These are phyloP conservation scores for Quercus cerris DNA, from an alignment of 306 rosid species.

Conservation along the genomic window DNA sequence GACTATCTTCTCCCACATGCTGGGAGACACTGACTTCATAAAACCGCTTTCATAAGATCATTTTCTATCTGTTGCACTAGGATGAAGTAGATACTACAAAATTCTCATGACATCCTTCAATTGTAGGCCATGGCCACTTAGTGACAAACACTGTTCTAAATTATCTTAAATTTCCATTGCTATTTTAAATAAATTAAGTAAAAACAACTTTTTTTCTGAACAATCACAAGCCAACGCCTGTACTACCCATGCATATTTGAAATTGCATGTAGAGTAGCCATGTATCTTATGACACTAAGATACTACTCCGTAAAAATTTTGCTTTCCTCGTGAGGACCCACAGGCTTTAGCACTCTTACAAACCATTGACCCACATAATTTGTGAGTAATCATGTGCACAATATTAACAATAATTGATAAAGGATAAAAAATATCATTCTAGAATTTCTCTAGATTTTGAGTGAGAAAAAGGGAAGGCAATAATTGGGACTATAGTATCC, in stretches of 20 bases:
- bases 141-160: too few relatives aligned
- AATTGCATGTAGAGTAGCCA: neutral
- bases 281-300: too few relatives aligned
- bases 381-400: too few relatives aligned
- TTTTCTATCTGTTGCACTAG: neutral
- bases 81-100: neutral
- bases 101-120: neutral
- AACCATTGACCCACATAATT: too few relatives aligned
- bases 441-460: neutral
- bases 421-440: neutral
- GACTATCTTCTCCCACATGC: too few relatives aligned
- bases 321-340: too few relatives aligned
- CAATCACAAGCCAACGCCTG: neutral
- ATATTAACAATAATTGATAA: too few relatives aligned
- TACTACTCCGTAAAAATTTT: too few relatives aligned
- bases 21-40: too few relatives aligned
- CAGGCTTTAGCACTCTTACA: too few relatives aligned
- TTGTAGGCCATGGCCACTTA: neutral
- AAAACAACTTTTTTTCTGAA: neutral
- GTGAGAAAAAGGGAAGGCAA: neutral
- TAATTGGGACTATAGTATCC: neutral
- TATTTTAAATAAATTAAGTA: neutral
- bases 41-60: too few relatives aligned
- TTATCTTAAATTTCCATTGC: neutral
- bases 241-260: neutral